phyloP scores from a whole-genome alignment of 2,329 filamentous ascomycete species.

The Neonectria hederae region DNA sequence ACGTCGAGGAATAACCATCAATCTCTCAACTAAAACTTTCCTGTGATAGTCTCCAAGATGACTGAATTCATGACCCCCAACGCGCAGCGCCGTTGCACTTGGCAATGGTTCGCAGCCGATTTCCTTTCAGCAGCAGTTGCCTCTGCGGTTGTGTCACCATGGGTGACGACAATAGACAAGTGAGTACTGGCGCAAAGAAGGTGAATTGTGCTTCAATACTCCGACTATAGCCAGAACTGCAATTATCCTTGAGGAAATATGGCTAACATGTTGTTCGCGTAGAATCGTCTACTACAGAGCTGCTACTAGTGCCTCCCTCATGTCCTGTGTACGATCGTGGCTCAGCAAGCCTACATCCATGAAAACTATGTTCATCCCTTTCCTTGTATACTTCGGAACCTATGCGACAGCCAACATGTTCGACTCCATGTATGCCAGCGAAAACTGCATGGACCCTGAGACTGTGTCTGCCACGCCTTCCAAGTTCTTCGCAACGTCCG shows the following conservation, averaged over 20 bases:
- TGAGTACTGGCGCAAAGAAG: constrained; percentile 19
- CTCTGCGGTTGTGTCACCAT: constrained; percentile 39
- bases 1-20: background rate
- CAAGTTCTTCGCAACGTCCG: constrained; percentile 38
- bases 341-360: constrained; percentile 34
- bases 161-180: constrained; percentile 42
- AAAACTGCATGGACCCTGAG: constrained; percentile 28
- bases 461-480: constrained; percentile 34
- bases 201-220: background rate
- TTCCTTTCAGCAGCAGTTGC: constrained; percentile 35
- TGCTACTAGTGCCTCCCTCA: constrained; percentile 33
- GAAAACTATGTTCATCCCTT: constrained; percentile 35
- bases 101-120: constrained; percentile 40
- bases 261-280: background rate
- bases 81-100: constrained; percentile 36
- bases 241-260: background rate
- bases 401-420: constrained; percentile 41
- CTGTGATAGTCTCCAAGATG: constrained; percentile 20
- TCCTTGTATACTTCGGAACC: constrained; percentile 42
- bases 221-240: background rate
- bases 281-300: constrained; percentile 40
- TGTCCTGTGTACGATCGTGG: constrained; percentile 36
- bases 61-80: constrained; percentile 37
- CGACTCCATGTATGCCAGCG: constrained; percentile 36
- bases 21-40: background rate